phyloP scores from a whole-genome alignment of 2,329 filamentous ascomycete genomes.

The Aspergillus sp. region DNA sequence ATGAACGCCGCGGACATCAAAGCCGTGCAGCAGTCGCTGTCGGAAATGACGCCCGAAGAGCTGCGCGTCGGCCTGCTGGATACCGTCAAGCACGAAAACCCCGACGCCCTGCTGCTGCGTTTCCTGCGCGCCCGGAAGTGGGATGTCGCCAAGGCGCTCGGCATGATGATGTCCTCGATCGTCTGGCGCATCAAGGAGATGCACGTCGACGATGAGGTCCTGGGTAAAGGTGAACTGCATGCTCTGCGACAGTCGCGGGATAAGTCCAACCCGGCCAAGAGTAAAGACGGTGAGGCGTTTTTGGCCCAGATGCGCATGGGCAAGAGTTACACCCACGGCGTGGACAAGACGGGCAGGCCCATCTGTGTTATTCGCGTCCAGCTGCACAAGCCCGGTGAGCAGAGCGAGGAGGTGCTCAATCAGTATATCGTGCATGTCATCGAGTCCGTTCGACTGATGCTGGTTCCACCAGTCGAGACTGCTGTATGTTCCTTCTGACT shows the following conservation, averaged over 20 bases:
- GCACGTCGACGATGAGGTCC: conserved; percentile 81
- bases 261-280: conserved; percentile 48
- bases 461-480: conserved; percentile 76
- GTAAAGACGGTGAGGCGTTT: conserved; percentile 70
- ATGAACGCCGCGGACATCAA: conserved; percentile 53
- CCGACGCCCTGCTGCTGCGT: conserved; percentile 73
- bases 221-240: conserved; percentile 65
- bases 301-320: conserved; percentile 78
- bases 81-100: conserved; percentile 90
- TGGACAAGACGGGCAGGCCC: conserved; percentile 75
- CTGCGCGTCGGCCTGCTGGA: conserved; percentile 76
- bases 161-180: conserved; percentile 89
- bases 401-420: conserved; percentile 76
- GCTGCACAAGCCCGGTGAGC: conserved; percentile 77
- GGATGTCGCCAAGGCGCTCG: conserved; percentile 83
- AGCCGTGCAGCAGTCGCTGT: conserved; percentile 73
- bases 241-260: conserved; percentile 57
- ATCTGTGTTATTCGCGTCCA: conserved; percentile 78
- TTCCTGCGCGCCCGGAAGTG: conserved; percentile 84
- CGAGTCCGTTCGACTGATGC: conserved; percentile 79
- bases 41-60: conserved; percentile 67
- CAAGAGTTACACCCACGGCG: conserved; percentile 84
- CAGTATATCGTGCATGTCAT: conserved; percentile 88
- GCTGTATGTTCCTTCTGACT: conserved; percentile 56
- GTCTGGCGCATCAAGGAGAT: conserved; percentile 78